Evolutionary conservation across 257 asterid genomes (phyloP).

Genomic region (Fraxinus pennsylvanica): DNA sequence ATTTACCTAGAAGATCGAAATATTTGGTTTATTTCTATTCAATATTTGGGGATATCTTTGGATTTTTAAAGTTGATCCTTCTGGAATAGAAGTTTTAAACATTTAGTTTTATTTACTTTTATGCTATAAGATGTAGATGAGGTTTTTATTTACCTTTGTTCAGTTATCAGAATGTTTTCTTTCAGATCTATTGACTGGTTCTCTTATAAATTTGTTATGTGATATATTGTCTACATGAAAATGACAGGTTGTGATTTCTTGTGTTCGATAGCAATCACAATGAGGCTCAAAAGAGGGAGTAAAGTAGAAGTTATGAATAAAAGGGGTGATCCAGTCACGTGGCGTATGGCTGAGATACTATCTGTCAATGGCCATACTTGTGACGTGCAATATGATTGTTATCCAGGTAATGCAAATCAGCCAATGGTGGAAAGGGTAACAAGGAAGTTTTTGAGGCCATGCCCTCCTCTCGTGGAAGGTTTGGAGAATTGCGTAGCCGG

Average conservation of each 20-base stretch:
- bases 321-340: conserved; percentile 44
- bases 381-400: conserved; percentile 45
- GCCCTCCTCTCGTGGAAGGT: conserved; percentile 48
- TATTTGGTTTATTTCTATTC: neutral
- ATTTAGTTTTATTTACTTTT: neutral
- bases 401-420: conserved; percentile 35
- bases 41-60: neutral
- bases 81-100: neutral
- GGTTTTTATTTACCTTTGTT: neutral
- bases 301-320: conserved; percentile 71
- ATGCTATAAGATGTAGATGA: conserved; percentile 14
- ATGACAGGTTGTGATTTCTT: conserved; percentile 39
- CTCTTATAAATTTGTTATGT: conserved; percentile 5
- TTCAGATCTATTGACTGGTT: neutral
- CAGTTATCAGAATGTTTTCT: neutral
- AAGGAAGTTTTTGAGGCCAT: conserved; percentile 56
- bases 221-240: neutral
- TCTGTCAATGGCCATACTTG: conserved; percentile 56
- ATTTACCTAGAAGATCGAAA: neutral
- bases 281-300: conserved; percentile 69
- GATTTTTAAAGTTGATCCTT: neutral
- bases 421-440: conserved; percentile 49
- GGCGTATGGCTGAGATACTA: conserved; percentile 57
- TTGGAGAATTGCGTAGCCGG: conserved; percentile 46
- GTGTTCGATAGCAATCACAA: conserved; percentile 24